Percentiles rank a stretch among this genome's conserved stretches.
Conservation (phyloP, 352 stramenopile species). For the Phytophthora rubi region DNA sequence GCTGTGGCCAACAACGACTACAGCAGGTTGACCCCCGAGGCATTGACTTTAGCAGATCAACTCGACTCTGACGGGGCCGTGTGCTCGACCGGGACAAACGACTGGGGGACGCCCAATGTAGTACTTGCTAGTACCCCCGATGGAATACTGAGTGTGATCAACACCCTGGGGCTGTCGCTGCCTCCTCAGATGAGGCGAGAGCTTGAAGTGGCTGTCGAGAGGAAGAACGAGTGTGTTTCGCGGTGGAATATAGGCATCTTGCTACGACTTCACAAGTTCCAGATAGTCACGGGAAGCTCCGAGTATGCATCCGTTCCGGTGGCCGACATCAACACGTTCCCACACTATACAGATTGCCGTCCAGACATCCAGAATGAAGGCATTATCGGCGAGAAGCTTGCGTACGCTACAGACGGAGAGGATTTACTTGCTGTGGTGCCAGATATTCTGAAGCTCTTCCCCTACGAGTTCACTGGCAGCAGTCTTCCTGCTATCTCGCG, state of each 20-base stretch:
- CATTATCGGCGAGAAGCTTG: conserved; percentile 21
- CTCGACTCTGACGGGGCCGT: conserved; percentile 23
- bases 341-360: conserved; percentile 34
- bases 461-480: conserved; percentile 22
- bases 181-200: conserved; percentile 26
- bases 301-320: conserved; percentile 33
- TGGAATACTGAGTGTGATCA: conserved; percentile 17
- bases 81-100: conserved; percentile 20
- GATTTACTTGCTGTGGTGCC: conserved; percentile 29
- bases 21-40: conserved; percentile 11
- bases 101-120: conserved; percentile 29
- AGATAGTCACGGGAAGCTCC: conserved; percentile 18
- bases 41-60: conserved; percentile 17
- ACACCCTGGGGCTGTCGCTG: conserved; percentile 17
- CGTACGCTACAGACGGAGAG: conserved; percentile 14
- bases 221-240: conserved; percentile 25
- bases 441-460: conserved; percentile 27
- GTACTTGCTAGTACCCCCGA: conserved; percentile 15
- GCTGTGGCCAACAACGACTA: conserved; percentile 9
- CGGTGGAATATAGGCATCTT: conserved; percentile 27
- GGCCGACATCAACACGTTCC: conserved; percentile 35
- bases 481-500: conserved; percentile 28
- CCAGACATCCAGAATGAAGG: conserved; percentile 31
- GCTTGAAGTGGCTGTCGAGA: conserved; percentile 23
- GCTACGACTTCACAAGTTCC: conserved; percentile 33